phyloP scores from a whole-genome alignment of 176 grass and related monocot species.

The sorghum (Sorghum bicolor) region Sorghum_bicolor_NCBIv3 NC_012875.2:47697501-47698000 shows the following conservation, averaged over 20 bases:
- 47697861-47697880: background rate
- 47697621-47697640: slow-evolving; percentile 60
- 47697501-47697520: slow-evolving; percentile 28
- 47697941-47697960: background rate
- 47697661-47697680: background rate
- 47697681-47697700: slow-evolving; percentile 31
- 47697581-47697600: background rate
- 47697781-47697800: background rate
- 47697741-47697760: background rate
- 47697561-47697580: background rate
- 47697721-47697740: slow-evolving; percentile 19
- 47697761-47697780: background rate
- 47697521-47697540: slow-evolving; percentile 13
- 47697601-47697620: background rate
- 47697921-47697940: background rate
- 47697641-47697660: slow-evolving; percentile 1
- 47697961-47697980: background rate
- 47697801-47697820: slow-evolving; percentile 10
- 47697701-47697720: slow-evolving; percentile 1
- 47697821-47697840: slow-evolving; percentile 41
- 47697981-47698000: slow-evolving; percentile 74
- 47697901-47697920: background rate
- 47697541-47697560: background rate
- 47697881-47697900: too few relatives aligned
- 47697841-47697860: slow-evolving; percentile 4